These are phyloP conservation scores for Kodamaea jinghongensis DNA, from an alignment of 805 yeast genomes.

Conservation along the genomic window DNA sequence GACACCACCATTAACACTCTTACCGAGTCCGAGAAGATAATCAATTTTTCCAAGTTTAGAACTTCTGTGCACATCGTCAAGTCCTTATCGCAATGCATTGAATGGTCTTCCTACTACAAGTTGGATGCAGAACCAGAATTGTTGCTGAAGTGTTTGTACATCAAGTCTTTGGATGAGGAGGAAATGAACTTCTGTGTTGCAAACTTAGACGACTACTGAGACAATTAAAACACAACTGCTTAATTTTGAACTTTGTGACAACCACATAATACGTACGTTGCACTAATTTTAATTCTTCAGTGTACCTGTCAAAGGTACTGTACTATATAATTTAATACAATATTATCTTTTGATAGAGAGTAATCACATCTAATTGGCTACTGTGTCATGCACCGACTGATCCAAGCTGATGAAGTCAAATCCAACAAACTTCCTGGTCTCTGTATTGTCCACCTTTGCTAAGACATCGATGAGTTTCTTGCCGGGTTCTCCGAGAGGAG, in stretches of 20 bases:
- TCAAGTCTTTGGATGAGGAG: constrained; percentile 67
- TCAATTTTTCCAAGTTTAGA: constrained; percentile 77
- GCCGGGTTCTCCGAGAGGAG: constrained; percentile 32
- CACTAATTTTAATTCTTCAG: background rate
- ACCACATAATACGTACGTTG: background rate
- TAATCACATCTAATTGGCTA: constrained; percentile 2
- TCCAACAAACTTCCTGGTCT: constrained; percentile 17
- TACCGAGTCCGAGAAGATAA: constrained; percentile 36
- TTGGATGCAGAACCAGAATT: constrained; percentile 58
- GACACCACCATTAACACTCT: constrained; percentile 12
- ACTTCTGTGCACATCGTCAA: constrained; percentile 75
- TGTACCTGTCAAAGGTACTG: background rate
- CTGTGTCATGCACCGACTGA: constrained; percentile 23
- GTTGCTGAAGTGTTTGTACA: constrained; percentile 79
- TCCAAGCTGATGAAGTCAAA: constrained; percentile 21
- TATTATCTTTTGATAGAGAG: background rate
- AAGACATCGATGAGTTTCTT: constrained; percentile 24
- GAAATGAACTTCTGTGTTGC: constrained; percentile 53
- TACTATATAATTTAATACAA: constrained; percentile 4
- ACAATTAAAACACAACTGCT: background rate
- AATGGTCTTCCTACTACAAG: constrained; percentile 74
- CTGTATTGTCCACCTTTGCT: constrained; percentile 16
- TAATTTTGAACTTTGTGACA: background rate
- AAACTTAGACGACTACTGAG: constrained; percentile 8
- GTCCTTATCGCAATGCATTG: constrained; percentile 74